phyloP scores from a whole-genome alignment of 805 yeast species.

The Candida morakotiae region DNA sequence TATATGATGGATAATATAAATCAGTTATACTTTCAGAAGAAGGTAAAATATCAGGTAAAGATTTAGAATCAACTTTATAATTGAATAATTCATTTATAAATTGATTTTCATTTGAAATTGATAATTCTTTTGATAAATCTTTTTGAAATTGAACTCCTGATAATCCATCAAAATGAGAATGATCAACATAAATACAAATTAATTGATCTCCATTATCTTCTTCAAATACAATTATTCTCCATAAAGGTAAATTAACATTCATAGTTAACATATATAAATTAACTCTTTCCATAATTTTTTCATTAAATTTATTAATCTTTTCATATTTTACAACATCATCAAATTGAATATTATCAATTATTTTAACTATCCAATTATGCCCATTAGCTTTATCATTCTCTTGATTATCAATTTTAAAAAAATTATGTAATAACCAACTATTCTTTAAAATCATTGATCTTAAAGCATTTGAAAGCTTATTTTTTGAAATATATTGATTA shows the following conservation, averaged over 20 bases:
- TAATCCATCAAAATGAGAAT: conserved; percentile 26
- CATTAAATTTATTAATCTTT: conserved; percentile 12
- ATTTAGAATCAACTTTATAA: conserved; percentile 7
- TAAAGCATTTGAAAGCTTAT: conserved; percentile 14
- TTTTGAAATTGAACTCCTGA: conserved; percentile 26
- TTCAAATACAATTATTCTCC: conserved; percentile 17
- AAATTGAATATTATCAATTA: conserved; percentile 13
- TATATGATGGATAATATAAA: conserved; percentile 9
- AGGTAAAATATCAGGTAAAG: conserved; percentile 8
- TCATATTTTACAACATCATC: conserved; percentile 15
- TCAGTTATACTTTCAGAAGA: conserved; percentile 10
- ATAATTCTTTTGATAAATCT: conserved; percentile 16
- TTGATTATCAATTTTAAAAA: conserved; percentile 11
- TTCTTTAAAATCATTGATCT: conserved; percentile 11
- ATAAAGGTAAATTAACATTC: conserved; percentile 14
- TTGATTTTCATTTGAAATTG: conserved; percentile 3
- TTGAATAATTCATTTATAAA: conserved; percentile 8
- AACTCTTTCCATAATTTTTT: conserved; percentile 8
- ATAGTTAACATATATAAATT: conserved; percentile 5
- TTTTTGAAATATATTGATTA: conserved; percentile 8
- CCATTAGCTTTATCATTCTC: conserved; percentile 7
- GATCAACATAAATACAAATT: conserved; percentile 21
- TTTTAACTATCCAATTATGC: conserved; percentile 13
- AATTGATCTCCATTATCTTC: conserved; percentile 9
- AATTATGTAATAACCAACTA: conserved; percentile 16